Conservation (phyloP, 176 grass and related monocot species). For the Aegilops tauschii region DNA sequence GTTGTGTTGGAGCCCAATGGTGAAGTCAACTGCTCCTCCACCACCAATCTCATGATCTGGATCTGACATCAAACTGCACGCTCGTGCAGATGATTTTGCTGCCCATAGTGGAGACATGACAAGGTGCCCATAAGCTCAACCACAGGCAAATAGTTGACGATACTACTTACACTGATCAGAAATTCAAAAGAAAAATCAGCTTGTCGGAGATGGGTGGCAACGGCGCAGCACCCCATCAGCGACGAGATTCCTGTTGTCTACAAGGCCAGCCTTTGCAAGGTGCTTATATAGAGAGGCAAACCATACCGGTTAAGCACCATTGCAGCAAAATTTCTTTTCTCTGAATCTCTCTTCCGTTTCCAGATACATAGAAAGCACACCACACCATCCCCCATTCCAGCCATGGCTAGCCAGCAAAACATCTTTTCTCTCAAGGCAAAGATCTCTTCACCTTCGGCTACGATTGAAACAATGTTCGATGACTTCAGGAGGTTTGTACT, state of each 20-base stretch:
- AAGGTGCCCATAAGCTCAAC: background rate
- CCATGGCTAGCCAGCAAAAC: too few relatives aligned
- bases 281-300: conserved; percentile 9
- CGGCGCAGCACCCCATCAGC: background rate
- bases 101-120: background rate
- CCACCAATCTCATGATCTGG: background rate
- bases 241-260: conserved; percentile 10
- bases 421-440: too few relatives aligned
- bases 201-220: background rate
- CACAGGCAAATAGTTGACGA: too few relatives aligned
- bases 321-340: background rate
- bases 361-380: background rate
- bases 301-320: background rate
- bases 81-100: conserved; percentile 7
- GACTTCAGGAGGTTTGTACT: background rate
- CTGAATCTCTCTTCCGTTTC: background rate
- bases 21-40: background rate
- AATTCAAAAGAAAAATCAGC: too few relatives aligned
- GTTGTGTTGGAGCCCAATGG: background rate
- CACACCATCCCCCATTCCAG: too few relatives aligned
- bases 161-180: too few relatives aligned
- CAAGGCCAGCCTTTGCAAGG: background rate
- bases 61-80: background rate
- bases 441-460: too few relatives aligned
- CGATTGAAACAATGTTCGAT: background rate